Evolutionary conservation across 1,284 basidiomycete genomes (phyloP), one percentile per base, ranked within the genome.

Genomic region (Trametes hirsuta): DNA sequence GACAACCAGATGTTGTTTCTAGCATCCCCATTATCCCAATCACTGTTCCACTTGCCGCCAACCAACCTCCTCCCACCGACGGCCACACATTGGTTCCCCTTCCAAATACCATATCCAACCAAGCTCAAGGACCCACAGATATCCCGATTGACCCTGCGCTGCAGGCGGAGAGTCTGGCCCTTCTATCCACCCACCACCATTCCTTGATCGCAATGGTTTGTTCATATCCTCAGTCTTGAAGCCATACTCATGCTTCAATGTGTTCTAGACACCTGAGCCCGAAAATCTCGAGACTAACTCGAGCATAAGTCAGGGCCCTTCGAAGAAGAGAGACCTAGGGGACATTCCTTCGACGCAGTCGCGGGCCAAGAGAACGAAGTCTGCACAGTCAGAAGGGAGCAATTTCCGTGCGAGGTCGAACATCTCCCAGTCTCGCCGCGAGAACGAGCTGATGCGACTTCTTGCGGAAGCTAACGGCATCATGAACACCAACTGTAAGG

Each of bases 391-490:
- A 15, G 61, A 53, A 2, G 50, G 47, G 25, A 51, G 30, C 21
- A 55, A 53, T 39, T 68, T 66, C n/a, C 76, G 76, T 18, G 68
- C 74, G 10, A 82, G 76, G 64, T 77, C 84, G 47, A 93, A 92
- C 65, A 83, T 93, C 14, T 88, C 91, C 12, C 82, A 87, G 62
- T 75, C 90, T 25, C 86, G 91, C 10, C 83, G 91, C 25, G 89
- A 93, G 74, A 91, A 89, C 63, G 91, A 93, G 72, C 73, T 93
- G 45, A 71, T 85, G 47, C 84, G 82, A 35, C 78, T 93, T 11
- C 73, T 93, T 14, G 79, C 85, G 61, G 79, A 77, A 36, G 75
- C 82, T 57, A 86, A 86, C 6, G 90, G 90, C 0, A 84, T 92
- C 36, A 74, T 81, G 37, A 87, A 87, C 67, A 77, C 82, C 21